Percentiles rank a stretch among this genome's conserved stretches.
phyloP scores from a whole-genome alignment of 352 stramenopile genomes.

The Aphanomyces stellatus region DNA sequence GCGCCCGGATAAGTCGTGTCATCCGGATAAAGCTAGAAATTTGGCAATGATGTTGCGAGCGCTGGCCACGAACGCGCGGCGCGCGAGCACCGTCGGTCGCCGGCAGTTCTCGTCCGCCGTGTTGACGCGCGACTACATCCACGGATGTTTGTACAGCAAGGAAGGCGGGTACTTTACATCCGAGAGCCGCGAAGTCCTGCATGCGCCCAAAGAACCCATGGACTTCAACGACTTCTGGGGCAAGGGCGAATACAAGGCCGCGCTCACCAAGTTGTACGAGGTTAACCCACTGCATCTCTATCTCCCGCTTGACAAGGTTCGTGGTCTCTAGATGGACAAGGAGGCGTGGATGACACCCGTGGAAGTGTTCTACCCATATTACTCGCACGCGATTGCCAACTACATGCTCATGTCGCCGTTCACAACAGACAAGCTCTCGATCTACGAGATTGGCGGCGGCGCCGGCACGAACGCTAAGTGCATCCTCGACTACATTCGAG shows the following conservation, averaged over 20 bases:
- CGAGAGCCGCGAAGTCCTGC: constrained; percentile 59
- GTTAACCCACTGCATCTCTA: not conserved
- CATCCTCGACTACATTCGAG: constrained; percentile 81
- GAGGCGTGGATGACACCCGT: constrained; percentile 88
- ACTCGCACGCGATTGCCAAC: constrained; percentile 78
- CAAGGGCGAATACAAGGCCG: constrained; percentile 54
- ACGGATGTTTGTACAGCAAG: constrained; percentile 67
- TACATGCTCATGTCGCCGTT: constrained; percentile 80
- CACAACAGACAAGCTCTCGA: constrained; percentile 37
- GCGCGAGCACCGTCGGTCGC: not conserved
- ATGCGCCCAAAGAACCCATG: constrained; percentile 46
- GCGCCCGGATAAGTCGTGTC: not conserved
- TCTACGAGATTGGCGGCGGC: constrained; percentile 84
- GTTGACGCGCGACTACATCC: constrained; percentile 79
- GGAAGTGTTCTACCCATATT: constrained; percentile 82
- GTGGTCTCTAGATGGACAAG: constrained; percentile 23
- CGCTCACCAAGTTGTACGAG: constrained; percentile 58
- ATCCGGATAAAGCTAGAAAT: constrained; percentile 15
- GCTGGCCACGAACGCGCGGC: not conserved
- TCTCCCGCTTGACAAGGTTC: no score
- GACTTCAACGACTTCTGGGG: constrained; percentile 75
- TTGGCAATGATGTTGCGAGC: not conserved
- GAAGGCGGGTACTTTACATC: constrained; percentile 79
- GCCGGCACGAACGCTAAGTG: constrained; percentile 84
- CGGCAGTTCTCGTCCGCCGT: constrained; percentile 20